A percentile compares a stretch with the other conserved stretches of the same genome.
phyloP scores from a whole-genome alignment of 2,329 filamentous ascomycete genomes.

The Apiospora koreana region DNA sequence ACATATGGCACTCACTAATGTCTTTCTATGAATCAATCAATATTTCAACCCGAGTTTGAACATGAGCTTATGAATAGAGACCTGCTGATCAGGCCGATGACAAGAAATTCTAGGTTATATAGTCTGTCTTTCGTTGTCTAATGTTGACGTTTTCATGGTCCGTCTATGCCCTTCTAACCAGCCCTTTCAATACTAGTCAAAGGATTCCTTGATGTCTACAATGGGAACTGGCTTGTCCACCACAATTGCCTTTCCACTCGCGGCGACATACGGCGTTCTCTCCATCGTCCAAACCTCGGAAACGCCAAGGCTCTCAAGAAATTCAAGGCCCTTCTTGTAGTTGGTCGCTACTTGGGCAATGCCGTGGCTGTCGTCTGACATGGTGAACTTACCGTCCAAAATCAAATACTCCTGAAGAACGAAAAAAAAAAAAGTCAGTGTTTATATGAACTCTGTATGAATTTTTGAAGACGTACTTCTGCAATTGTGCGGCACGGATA shows the following conservation, averaged over 20 bases:
- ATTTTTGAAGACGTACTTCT: constrained; percentile 52
- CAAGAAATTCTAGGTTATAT: neutral
- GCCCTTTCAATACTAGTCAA: neutral
- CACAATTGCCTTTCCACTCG: constrained; percentile 37
- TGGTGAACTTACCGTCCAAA: constrained; percentile 78
- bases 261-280: constrained; percentile 32
- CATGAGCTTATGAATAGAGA: neutral
- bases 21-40: neutral
- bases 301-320: constrained; percentile 68
- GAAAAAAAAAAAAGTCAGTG: constrained; percentile 14
- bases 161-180: neutral
- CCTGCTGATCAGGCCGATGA: neutral
- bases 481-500: constrained; percentile 83
- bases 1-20: neutral
- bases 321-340: constrained; percentile 70
- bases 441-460: constrained; percentile 9
- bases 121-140: neutral
- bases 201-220: neutral
- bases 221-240: constrained; percentile 46
- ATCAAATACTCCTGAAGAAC: constrained; percentile 72
- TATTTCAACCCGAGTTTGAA: neutral
- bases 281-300: constrained; percentile 60
- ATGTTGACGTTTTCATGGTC: neutral
- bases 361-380: constrained; percentile 95
- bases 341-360: constrained; percentile 85